These are phyloP conservation scores for Xylaria sp. DNA, from an alignment of 2,329 filamentous ascomycete genomes.

Conservation along the genomic window DNA sequence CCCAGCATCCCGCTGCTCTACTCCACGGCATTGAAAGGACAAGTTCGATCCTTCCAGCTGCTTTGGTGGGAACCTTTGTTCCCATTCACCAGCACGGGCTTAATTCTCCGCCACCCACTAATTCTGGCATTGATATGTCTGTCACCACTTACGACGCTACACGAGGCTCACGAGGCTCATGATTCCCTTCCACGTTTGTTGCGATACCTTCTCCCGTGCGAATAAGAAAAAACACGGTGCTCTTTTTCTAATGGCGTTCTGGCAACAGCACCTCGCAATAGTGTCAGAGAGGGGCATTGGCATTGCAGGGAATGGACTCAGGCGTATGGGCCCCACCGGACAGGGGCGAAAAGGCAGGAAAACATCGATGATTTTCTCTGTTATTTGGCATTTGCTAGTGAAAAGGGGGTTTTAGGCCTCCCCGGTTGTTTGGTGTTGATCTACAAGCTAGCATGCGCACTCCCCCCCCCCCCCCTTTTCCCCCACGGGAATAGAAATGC, in stretches of 20 bases:
- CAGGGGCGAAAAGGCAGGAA: conserved; percentile 16
- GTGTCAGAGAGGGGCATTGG: conserved; percentile 17
- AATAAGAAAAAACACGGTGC: conserved; percentile 14
- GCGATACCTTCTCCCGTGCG: conserved; percentile 17
- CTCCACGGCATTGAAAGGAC: background rate
- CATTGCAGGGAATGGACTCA: conserved; percentile 23
- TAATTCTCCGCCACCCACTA: conserved; percentile 27
- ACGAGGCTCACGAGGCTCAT: conserved; percentile 35
- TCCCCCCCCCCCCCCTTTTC: too few relatives aligned
- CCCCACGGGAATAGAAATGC: conserved; percentile 14
- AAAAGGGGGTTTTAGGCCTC: conserved; percentile 12
- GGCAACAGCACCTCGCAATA: conserved; percentile 23
- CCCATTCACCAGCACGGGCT: conserved; percentile 13
- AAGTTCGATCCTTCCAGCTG: background rate
- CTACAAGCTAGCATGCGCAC: conserved; percentile 17
- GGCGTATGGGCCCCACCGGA: conserved; percentile 28
- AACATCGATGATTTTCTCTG: conserved; percentile 21
- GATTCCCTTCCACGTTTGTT: conserved; percentile 25
- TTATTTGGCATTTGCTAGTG: conserved; percentile 19
- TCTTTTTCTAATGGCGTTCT: conserved; percentile 30
- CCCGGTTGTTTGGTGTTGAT: too few relatives aligned
- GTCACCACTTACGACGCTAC: conserved; percentile 32
- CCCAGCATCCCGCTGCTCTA: background rate
- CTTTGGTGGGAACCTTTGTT: conserved; percentile 1
- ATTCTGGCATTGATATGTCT: conserved; percentile 29